phyloP scores from a whole-genome alignment of 257 asterid genomes.

The Solanum dulcamara region DNA sequence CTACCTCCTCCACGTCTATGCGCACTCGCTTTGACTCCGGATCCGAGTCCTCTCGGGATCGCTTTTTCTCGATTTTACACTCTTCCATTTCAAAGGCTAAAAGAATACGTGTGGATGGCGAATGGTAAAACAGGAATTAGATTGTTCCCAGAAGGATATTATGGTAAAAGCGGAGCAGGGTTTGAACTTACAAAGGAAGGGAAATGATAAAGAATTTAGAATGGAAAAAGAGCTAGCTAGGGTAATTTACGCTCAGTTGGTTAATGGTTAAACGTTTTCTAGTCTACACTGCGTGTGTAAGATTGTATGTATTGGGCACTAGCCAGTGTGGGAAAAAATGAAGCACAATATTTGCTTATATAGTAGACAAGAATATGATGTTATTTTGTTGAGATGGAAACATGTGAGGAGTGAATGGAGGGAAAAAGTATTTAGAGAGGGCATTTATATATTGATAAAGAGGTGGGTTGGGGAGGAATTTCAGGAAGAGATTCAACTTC shows the following conservation, averaged over 20 bases:
- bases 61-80: background rate
- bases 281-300: background rate
- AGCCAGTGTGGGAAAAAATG: background rate
- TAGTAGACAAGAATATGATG: background rate
- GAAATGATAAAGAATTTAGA: background rate
- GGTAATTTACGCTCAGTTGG: background rate
- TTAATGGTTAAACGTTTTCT: background rate
- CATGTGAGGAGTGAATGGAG: background rate
- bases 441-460: background rate
- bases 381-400: background rate
- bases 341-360: conserved; percentile 1
- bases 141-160: background rate
- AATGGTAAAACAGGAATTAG: background rate
- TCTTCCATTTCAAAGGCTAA: conserved; percentile 1
- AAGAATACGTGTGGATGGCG: background rate
- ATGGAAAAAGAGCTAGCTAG: background rate
- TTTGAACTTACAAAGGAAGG: background rate
- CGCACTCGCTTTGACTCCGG: background rate
- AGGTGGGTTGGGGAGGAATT: background rate
- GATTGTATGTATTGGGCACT: background rate
- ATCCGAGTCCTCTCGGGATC: conserved; percentile 14
- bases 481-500: background rate
- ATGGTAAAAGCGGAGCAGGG: background rate
- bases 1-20: background rate
- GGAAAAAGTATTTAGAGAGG: background rate